Percentiles rank a stretch among this genome's conserved stretches.
phyloP scores from a whole-genome alignment of 148 eudicot species.

The Euryodendron excelsum region DNA sequence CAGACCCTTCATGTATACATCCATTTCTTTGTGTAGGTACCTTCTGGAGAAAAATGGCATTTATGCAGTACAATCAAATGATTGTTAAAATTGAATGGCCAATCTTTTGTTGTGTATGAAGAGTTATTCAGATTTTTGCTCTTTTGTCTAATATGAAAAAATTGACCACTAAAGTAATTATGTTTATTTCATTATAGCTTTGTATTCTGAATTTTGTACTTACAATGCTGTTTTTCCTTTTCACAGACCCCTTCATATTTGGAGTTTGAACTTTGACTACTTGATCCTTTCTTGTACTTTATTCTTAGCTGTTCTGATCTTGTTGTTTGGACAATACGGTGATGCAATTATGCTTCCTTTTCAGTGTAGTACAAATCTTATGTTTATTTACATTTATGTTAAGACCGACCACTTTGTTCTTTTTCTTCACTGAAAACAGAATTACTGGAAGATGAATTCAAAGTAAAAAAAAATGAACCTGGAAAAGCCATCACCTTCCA shows the following conservation, averaged over 20 bases:
- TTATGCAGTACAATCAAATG: neutral
- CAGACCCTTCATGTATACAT: neutral
- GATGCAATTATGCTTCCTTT: neutral
- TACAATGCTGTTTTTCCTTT: no score
- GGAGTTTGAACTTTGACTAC: neutral
- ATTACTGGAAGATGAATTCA: slow-evolving; percentile 48
- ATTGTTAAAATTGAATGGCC: neutral
- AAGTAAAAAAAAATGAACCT: slow-evolving; percentile 35
- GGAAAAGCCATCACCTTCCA: slow-evolving; percentile 44
- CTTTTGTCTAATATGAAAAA: neutral
- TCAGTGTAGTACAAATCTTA: neutral
- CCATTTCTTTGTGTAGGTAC: neutral
- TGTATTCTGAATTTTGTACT: no score
- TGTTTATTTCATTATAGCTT: no score
- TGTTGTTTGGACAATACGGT: neutral
- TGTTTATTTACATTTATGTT: neutral
- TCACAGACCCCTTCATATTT: no score
- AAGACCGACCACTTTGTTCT: neutral
- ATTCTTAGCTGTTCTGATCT: neutral
- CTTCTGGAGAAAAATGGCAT: neutral
- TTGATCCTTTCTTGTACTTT: neutral
- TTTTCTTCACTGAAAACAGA: slow-evolving; percentile 35
- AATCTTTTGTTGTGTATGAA: neutral
- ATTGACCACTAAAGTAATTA: neutral
- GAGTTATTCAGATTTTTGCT: neutral